These are phyloP conservation scores for Clitopilus passeckerianus DNA, from an alignment of 768 basidiomycete species.

Conservation along the genomic window DNA sequence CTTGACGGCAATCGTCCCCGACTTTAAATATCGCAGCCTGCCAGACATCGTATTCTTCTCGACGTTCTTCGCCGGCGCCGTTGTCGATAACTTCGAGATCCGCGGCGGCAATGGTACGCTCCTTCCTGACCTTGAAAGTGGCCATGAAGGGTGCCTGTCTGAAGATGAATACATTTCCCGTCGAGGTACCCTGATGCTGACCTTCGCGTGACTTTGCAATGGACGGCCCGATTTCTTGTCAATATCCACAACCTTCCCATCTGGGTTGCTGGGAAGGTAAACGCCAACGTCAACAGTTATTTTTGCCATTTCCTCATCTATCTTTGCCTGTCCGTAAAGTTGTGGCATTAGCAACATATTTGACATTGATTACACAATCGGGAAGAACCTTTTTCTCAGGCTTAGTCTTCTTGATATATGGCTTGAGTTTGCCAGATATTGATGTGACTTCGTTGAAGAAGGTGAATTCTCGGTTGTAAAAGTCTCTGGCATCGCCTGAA, in stretches of 20 bases:
- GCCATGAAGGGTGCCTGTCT: slow-evolving; percentile 99
- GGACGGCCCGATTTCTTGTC: slow-evolving; percentile 96
- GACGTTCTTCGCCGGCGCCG: slow-evolving; percentile 51
- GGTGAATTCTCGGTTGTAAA: slow-evolving; percentile 91
- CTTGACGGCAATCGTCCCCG: slow-evolving; percentile 98
- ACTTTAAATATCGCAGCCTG: slow-evolving; percentile 99
- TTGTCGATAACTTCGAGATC: slow-evolving; percentile 75
- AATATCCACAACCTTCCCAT: slow-evolving; percentile 94
- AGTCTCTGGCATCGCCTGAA: slow-evolving; percentile 82
- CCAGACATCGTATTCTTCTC: slow-evolving; percentile 82
- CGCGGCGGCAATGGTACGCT: slow-evolving; percentile 58
- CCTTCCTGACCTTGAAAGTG: slow-evolving; percentile 96
- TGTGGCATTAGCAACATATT: background rate
- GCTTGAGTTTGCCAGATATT: slow-evolving; percentile 96
- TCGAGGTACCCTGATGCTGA: slow-evolving; percentile 17
- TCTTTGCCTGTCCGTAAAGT: slow-evolving; percentile 70
- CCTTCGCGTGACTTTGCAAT: slow-evolving; percentile 97
- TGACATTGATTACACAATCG: background rate
- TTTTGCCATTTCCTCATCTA: slow-evolving; percentile 99
- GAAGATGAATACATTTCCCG: background rate
- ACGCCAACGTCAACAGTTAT: slow-evolving; percentile 92
- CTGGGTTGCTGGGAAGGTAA: slow-evolving; percentile 95
- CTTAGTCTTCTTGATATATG: slow-evolving; percentile 92
- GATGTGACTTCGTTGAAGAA: slow-evolving; percentile 98
- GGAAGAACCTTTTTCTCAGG: slow-evolving; percentile 85